Evolutionary conservation across 331 rosid species (phyloP).

Genomic region (Arachis monticola): DNA sequence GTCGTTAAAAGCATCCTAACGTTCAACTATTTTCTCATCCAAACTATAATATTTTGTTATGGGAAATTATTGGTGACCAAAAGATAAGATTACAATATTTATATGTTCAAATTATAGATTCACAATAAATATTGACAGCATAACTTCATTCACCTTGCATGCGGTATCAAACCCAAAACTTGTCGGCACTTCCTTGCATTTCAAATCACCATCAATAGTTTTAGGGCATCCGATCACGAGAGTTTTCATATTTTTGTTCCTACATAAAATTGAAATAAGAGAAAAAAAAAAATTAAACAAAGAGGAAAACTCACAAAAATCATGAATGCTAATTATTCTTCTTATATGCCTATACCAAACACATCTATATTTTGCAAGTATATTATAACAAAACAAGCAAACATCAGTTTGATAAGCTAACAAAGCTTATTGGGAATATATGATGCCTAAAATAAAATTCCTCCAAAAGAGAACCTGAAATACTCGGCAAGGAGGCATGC

Average conservation of each 20-base stretch:
- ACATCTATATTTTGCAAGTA: slow-evolving; percentile 24
- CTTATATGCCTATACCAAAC: not conserved
- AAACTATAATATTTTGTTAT: not conserved
- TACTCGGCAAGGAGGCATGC: slow-evolving; percentile 98
- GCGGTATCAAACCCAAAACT: slow-evolving; percentile 99
- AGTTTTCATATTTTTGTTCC: slow-evolving; percentile 77
- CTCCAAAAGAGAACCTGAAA: slow-evolving; percentile 66
- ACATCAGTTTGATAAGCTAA: slow-evolving; percentile 12
- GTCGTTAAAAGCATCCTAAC: slow-evolving; percentile 6
- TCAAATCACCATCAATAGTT: slow-evolving; percentile 98
- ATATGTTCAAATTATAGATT: slow-evolving; percentile 4
- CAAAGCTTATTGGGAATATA: slow-evolving; percentile 19
- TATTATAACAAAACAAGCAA: slow-evolving; percentile 19
- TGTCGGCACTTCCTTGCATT: slow-evolving; percentile 94
- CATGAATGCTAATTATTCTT: slow-evolving; percentile 2
- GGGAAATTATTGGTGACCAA: not conserved
- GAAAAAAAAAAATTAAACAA: slow-evolving; percentile 15
- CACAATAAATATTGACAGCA: not conserved
- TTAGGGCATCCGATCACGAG: slow-evolving; percentile 94
- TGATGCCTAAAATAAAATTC: slow-evolving; percentile 21
- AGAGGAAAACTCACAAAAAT: slow-evolving; percentile 7
- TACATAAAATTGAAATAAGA: slow-evolving; percentile 49
- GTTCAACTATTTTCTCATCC: not conserved
- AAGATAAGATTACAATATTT: not conserved
- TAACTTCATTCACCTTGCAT: slow-evolving; percentile 78